Evolutionary conservation across 106 monocot genomes (phyloP).

Genomic region (Allium sativum): DNA sequence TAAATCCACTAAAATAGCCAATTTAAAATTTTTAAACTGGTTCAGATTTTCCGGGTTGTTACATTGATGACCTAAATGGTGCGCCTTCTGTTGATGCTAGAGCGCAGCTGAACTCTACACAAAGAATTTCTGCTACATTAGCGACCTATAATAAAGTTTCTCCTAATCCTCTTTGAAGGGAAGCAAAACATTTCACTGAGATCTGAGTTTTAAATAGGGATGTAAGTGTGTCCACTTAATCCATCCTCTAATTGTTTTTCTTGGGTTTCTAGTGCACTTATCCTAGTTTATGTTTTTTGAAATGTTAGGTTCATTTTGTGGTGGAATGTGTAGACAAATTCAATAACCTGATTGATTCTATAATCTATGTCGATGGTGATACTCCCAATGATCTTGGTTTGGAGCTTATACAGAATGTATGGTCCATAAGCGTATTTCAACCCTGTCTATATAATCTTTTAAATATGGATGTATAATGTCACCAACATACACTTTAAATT

Average conservation of each 20-base stretch:
- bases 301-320: slow-evolving; percentile 73
- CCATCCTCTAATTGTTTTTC: background rate
- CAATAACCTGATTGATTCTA: slow-evolving; percentile 82
- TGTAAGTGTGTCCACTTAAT: slow-evolving; percentile 23
- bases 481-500: too few species aligned
- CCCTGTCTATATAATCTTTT: too few species aligned
- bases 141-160: slow-evolving; percentile 38
- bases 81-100: slow-evolving; percentile 37
- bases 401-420: slow-evolving; percentile 87
- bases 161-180: slow-evolving; percentile 82
- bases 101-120: slow-evolving; percentile 62
- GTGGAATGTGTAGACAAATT: slow-evolving; percentile 90
- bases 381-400: slow-evolving; percentile 67
- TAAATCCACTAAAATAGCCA: too few species aligned
- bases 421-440: slow-evolving; percentile 3
- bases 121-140: slow-evolving; percentile 45
- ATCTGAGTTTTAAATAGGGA: slow-evolving; percentile 78
- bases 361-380: slow-evolving; percentile 91
- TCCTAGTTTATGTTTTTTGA: slow-evolving; percentile 1
- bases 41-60: too few species aligned
- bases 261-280: background rate
- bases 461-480: too few species aligned
- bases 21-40: too few species aligned
- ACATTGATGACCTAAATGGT: slow-evolving; percentile 49
- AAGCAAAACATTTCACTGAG: slow-evolving; percentile 98